A percentile compares a stretch with the other conserved stretches of the same genome.
phyloP scores from a whole-genome alignment of 2,329 filamentous ascomycete genomes.

The Beauveria sp. region DNA sequence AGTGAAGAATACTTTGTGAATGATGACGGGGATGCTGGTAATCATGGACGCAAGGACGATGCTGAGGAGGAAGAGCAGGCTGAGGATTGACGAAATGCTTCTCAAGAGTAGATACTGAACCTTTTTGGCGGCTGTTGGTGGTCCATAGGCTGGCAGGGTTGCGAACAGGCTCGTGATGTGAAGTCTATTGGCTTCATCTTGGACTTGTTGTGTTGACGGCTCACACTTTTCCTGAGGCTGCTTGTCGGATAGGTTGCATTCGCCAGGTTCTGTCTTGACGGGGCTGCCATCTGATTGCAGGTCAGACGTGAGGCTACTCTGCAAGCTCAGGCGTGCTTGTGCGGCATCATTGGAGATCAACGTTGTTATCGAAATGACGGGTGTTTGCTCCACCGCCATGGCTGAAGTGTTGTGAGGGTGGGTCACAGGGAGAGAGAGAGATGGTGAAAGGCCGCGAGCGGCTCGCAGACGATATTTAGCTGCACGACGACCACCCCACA shows the following conservation, averaged over 20 bases:
- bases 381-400: not conserved
- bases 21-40: slow-evolving; percentile 51
- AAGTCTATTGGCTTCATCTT: not conserved
- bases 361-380: not conserved
- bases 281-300: not conserved
- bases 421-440: not conserved
- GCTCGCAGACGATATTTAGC: not conserved
- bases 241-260: not conserved
- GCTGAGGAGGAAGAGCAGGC: slow-evolving; percentile 65
- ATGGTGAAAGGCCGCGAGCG: not conserved
- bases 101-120: slow-evolving; percentile 61
- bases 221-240: not conserved
- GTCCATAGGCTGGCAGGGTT: slow-evolving; percentile 63
- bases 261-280: not conserved
- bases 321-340: not conserved
- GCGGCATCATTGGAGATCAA: not conserved
- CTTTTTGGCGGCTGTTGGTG: slow-evolving; percentile 57
- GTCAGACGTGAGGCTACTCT: not conserved
- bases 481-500: not conserved
- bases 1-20: slow-evolving; percentile 41
- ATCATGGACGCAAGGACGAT: slow-evolving; percentile 70
- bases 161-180: slow-evolving; percentile 5
- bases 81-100: slow-evolving; percentile 64
- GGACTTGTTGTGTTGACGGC: not conserved
- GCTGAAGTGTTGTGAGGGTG: not conserved